These are phyloP conservation scores for Podospora appendiculata DNA, from an alignment of 495 filamentous ascomycete genomes.

Conservation along the genomic window DNA sequence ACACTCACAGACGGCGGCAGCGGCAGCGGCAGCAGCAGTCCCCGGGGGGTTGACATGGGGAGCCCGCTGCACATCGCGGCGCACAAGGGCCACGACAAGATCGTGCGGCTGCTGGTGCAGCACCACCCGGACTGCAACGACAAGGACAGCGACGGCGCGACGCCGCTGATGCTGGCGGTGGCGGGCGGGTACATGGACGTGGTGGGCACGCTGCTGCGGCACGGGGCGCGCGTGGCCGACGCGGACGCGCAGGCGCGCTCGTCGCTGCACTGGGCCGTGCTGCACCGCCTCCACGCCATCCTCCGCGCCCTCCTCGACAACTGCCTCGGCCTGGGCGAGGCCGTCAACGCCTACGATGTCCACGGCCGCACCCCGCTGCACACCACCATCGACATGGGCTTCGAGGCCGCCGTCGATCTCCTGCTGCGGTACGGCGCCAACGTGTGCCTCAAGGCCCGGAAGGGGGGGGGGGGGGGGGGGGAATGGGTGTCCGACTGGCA, in stretches of 20 bases:
- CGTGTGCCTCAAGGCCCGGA: background rate
- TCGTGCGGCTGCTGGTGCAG: conserved; percentile 12
- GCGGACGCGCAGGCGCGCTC: conserved; percentile 10
- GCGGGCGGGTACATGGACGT: conserved; percentile 8
- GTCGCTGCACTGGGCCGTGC: conserved; percentile 19
- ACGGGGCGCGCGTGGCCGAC: conserved; percentile 8
- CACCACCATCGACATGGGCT: conserved; percentile 12
- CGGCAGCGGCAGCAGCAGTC: background rate
- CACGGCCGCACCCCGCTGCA: conserved; percentile 18
- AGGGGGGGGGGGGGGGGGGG: too few species aligned
- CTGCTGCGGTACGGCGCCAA: conserved; percentile 9
- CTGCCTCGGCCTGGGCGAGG: background rate
- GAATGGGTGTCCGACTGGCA: too few species aligned
- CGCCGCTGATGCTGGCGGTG: conserved; percentile 14
- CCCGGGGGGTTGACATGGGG: too few species aligned
- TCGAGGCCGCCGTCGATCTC: conserved; percentile 13
- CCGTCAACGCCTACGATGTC: conserved; percentile 13
- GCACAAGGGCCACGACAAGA: conserved; percentile 12
- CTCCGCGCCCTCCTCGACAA: conserved; percentile 12
- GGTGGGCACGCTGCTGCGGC: conserved; percentile 5
- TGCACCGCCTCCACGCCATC: conserved; percentile 10
- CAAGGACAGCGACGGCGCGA: conserved; percentile 19
- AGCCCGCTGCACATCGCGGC: conserved; percentile 21
- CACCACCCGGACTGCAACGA: conserved; percentile 17
- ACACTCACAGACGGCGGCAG: too few species aligned